These are phyloP conservation scores for Epithele typhae DNA, from an alignment of 768 basidiomycete genomes.

Conservation along the genomic window DNA sequence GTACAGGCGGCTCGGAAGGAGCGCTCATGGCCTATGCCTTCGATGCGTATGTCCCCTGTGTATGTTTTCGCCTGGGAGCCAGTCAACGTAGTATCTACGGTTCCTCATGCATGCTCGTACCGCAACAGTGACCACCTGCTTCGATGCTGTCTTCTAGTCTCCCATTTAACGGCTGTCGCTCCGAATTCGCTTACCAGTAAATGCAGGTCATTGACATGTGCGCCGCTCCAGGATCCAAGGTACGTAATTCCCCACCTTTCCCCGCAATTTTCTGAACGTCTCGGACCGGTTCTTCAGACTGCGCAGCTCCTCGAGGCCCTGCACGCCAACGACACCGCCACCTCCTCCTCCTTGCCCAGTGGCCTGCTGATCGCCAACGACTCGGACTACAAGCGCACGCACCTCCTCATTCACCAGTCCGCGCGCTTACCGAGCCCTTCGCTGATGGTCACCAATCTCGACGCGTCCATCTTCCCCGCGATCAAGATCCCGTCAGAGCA, in stretches of 20 bases:
- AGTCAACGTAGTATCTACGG: no score
- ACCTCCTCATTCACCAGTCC: constrained; percentile 97
- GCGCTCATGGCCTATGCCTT: no score
- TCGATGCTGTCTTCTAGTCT: no score
- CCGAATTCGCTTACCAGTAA: no score
- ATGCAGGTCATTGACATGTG: constrained; percentile 91
- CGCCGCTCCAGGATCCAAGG: constrained; percentile 97
- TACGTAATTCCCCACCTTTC: no score
- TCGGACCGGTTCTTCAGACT: constrained; percentile 50
- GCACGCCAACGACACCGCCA: constrained; percentile 70
- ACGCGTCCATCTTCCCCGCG: constrained; percentile 81
- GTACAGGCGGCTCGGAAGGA: no score
- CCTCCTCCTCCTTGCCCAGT: constrained; percentile 63
- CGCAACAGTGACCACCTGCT: no score
- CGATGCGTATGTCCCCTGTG: no score
- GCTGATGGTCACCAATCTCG: constrained; percentile 93
- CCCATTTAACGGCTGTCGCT: no score
- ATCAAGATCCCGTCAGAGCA: constrained; percentile 43
- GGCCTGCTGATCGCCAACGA: constrained; percentile 96
- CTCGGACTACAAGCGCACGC: constrained; percentile 88
- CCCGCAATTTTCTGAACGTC: no score
- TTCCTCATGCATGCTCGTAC: no score
- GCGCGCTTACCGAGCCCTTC: constrained; percentile 88
- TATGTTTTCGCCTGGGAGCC: no score
- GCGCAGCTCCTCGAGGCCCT: constrained; percentile 95